Evolutionary conservation across 257 asterid species (phyloP), one percentile per base, ranked within the genome.

Genomic region (Salvia miltiorrhiza): DNA sequence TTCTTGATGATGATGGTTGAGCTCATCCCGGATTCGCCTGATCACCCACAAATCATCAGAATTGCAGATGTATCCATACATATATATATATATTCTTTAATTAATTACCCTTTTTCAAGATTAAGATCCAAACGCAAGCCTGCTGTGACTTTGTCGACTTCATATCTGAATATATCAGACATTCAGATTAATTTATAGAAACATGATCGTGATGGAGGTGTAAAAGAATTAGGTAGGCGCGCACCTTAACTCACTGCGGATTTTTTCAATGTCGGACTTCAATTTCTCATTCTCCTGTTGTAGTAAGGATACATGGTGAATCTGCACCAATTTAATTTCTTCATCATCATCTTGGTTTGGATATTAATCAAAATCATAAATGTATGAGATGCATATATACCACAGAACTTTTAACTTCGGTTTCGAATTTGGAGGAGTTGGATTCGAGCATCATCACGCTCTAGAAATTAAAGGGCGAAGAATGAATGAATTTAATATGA

Each of bases 91-190:
- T n/a, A n/a, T n/a, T n/a, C n/a, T n/a, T n/a, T n/a, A n/a, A n/a
- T n/a, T n/a, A n/a, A n/a, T n/a, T n/a, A 93, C 99, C 96, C 99
- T 66, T 87, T 89, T 76, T 94, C 99, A 50, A 94, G 99, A 76
- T 94, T 94, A 70, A 91, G 82, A 83, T 94, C 99, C 88, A 94
- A 78, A 65, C 96, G 93, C 80, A 89, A 96, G 76, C 96, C 96
- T 37, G 99, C 99, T 1, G 90, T 86, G 60, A 87, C 97, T 80
- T 86, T 89, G 79, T 94, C 99, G 12, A 94, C 76, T 83, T 94
- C 99, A 73, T 94, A 85, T 85, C 99, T 94, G 76, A 70, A 82
- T 1, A 65, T 28, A 58, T 61, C 35, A 58, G 73, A 54, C 10
- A 9, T 49, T 77, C 52, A 54, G 50, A 71, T n/a, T n/a, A n/a